These are phyloP conservation scores for Diplodia intermedia DNA, from an alignment of 2,329 filamentous ascomycete genomes.

Conservation along the genomic window DNA sequence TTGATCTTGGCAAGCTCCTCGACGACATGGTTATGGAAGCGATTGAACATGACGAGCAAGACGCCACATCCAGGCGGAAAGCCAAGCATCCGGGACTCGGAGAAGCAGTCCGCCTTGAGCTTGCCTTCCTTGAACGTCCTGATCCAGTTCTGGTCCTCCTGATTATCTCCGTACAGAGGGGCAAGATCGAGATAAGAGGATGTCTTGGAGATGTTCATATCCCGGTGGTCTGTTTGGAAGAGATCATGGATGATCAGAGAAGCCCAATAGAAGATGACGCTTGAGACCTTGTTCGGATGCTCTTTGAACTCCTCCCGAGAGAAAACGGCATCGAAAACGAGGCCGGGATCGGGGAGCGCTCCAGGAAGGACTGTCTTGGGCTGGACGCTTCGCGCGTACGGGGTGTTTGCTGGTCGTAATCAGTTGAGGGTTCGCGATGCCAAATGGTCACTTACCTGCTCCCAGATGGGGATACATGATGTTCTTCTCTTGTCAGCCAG, in stretches of 20 bases:
- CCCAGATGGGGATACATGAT: constrained; percentile 60
- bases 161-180: constrained; percentile 73
- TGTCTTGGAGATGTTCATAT: constrained; percentile 68
- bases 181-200: constrained; percentile 77
- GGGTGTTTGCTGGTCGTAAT: constrained; percentile 61
- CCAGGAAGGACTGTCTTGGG: constrained; percentile 61
- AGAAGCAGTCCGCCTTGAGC: constrained; percentile 72
- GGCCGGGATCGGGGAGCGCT: constrained; percentile 65
- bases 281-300: constrained; percentile 72
- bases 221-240: constrained; percentile 68
- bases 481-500: constrained; percentile 59
- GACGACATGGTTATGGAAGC: constrained; percentile 85
- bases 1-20: constrained; percentile 80
- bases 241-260: constrained; percentile 66
- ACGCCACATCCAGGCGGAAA: constrained; percentile 73
- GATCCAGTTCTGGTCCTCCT: constrained; percentile 69
- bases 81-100: constrained; percentile 67
- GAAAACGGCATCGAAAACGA: constrained; percentile 70
- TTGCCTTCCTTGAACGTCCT: constrained; percentile 70
- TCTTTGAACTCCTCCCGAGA: constrained; percentile 65
- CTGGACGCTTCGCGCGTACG: constrained; percentile 69
- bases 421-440: constrained; percentile 39
- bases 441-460: constrained; percentile 26
- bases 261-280: constrained; percentile 75
- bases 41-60: constrained; percentile 69